Conservation (phyloP, 495 filamentous ascomycete genomes). For the Trichoderma reesei region DNA sequence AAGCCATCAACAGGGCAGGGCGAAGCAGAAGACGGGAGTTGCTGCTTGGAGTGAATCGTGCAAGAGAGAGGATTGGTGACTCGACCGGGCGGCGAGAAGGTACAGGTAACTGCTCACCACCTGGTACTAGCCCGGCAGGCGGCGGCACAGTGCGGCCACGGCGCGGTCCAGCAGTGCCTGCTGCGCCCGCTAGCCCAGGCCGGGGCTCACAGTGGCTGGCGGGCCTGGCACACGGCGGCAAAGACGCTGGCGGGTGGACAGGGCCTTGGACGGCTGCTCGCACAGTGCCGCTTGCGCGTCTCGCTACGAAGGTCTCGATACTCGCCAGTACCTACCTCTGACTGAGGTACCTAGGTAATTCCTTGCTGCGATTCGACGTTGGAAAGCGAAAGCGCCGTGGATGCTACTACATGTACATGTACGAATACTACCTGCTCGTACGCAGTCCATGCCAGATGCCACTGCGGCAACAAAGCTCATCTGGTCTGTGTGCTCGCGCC, state of each 20-base stretch:
- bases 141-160: not conserved
- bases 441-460: no score
- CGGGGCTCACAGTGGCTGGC: not conserved
- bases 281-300: not conserved
- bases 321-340: not conserved
- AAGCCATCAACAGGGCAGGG: not conserved
- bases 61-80: conserved; percentile 4
- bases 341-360: no score
- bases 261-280: not conserved
- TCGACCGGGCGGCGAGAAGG: not conserved
- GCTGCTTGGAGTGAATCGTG: not conserved
- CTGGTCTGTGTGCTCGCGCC: no score
- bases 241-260: not conserved
- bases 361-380: no score
- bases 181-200: conserved; percentile 1
- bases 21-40: not conserved
- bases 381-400: no score
- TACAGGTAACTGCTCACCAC: not conserved
- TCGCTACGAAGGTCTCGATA: not conserved
- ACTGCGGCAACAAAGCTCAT: no score
- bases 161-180: conserved; percentile 1
- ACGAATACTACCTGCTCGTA: no score
- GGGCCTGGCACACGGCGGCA: not conserved
- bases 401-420: no score
- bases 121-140: not conserved